Conservation (phyloP, 1,284 basidiomycete species). For the Spongiforma sp. region DNA sequence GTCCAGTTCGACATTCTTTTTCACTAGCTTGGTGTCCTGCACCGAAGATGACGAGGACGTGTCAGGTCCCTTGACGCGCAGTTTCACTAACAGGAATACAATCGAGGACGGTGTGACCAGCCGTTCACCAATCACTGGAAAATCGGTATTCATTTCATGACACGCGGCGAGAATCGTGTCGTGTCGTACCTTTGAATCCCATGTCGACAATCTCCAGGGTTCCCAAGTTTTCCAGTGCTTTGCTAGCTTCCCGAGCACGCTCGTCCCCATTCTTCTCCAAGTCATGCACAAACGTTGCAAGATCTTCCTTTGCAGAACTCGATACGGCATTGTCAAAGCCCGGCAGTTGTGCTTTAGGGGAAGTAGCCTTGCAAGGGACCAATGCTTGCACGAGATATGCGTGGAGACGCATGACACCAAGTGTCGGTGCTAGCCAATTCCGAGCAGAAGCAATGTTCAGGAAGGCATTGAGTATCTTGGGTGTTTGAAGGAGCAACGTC, state of each 20-base stretch:
- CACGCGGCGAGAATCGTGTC: neutral
- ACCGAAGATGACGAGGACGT: slow-evolving; percentile 1
- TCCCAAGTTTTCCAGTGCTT: slow-evolving; percentile 79
- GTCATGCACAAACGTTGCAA: slow-evolving; percentile 24
- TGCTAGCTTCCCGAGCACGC: slow-evolving; percentile 58
- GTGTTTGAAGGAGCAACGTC: slow-evolving; percentile 70
- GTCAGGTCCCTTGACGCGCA: slow-evolving; percentile 64
- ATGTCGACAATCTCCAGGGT: slow-evolving; percentile 85
- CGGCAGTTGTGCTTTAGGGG: slow-evolving; percentile 71
- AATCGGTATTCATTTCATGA: slow-evolving; percentile 3
- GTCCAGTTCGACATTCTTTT: slow-evolving; percentile 63
- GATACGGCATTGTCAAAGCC: slow-evolving; percentile 60
- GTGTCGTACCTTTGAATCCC: slow-evolving; percentile 81
- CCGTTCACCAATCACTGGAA: slow-evolving; percentile 84
- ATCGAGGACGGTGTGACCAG: slow-evolving; percentile 90
- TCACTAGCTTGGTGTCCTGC: slow-evolving; percentile 54
- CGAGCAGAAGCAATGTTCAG: slow-evolving; percentile 86
- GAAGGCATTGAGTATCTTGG: slow-evolving; percentile 81
- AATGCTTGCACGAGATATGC: slow-evolving; percentile 89
- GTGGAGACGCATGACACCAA: slow-evolving; percentile 84
- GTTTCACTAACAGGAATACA: slow-evolving; percentile 87
- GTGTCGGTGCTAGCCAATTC: slow-evolving; percentile 89
- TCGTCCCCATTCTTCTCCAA: slow-evolving; percentile 24
- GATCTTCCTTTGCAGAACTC: slow-evolving; percentile 24
- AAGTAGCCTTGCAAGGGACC: slow-evolving; percentile 58